Conservation (phyloP, 2,329 filamentous ascomycete genomes). For the Coniosporium tulheliwenetii region DNA sequence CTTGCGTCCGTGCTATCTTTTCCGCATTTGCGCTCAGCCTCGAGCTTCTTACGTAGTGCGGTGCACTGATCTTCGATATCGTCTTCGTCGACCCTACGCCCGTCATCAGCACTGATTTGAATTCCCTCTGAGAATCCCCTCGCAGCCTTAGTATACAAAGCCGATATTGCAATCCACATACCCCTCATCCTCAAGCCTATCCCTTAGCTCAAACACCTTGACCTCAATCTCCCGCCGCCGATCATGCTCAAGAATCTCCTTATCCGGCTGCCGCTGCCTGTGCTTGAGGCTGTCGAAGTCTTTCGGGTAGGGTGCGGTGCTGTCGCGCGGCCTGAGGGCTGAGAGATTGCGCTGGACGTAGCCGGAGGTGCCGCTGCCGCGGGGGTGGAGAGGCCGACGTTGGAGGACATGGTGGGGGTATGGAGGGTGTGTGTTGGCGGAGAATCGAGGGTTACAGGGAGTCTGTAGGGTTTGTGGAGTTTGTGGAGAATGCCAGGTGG, state of each 20-base stretch:
- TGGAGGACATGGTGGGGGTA: constrained; percentile 61
- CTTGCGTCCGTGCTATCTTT: constrained; percentile 24
- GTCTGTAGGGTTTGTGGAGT: too few relatives aligned
- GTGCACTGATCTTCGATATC: constrained; percentile 72
- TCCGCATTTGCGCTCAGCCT: constrained; percentile 25
- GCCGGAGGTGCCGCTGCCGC: constrained; percentile 89
- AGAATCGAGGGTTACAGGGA: too few relatives aligned
- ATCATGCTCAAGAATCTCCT: constrained; percentile 88
- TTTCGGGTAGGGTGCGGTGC: constrained; percentile 59
- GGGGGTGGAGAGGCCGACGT: constrained; percentile 87
- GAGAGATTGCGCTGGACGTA: constrained; percentile 96
- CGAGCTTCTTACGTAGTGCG: constrained; percentile 47
- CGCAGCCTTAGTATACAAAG: too few relatives aligned
- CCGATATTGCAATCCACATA: constrained; percentile 25
- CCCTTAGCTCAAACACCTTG: constrained; percentile 78
- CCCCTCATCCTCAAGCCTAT: constrained; percentile 84
- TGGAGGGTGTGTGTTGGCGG: too few relatives aligned
- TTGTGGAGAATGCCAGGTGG: too few relatives aligned
- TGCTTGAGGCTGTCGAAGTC: constrained; percentile 56
- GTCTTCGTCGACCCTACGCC: constrained; percentile 58
- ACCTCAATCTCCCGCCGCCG: constrained; percentile 83
- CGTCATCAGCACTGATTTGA: too few relatives aligned
- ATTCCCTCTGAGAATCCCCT: too few relatives aligned
- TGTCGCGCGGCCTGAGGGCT: constrained; percentile 71
- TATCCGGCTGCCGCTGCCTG: constrained; percentile 69